Evolutionary conservation across 179 eudicot genomes (phyloP), one percentile per base, ranked within the genome.

Genomic region (Silene coronaria): DNA sequence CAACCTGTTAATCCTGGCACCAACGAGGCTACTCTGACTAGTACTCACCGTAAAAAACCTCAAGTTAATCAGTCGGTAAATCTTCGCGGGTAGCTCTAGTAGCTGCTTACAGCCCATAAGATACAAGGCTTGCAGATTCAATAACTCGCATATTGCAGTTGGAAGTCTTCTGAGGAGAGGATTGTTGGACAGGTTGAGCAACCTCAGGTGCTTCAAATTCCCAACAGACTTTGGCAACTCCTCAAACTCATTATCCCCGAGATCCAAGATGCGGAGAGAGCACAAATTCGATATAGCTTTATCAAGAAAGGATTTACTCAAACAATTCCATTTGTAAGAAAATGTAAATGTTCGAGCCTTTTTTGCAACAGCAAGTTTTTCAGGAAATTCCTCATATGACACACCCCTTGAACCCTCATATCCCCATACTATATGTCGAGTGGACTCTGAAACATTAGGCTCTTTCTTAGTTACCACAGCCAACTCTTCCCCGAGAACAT

Each of bases 401-500:
- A 75, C 9, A 36, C 71, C n/a, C n/a, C n/a, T n/a, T n/a, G n/a
- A n/a, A n/a, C 73, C 26, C 26, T 10, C 32, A 4, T 13, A 8
- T 21, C 36, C 67, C 76, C 77, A 75, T 17, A 70, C 42, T 0
- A 84, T 55, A 30, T 88, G 84, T 11, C 83, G 81, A 3, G 79
- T 30, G 9, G 76, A 67, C 19, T 77, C 74, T 16, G 82, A 69
- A 24, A 78, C 62, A 3, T 8, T 36, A 28, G 64, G 26, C 12
- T 75, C 10, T 11, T 21, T 59, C 24, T 5, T 21, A 17, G 69
- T 28, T 6, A 85, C 68, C 23, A 72, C 70, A 8, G 77, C 55
- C 16, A 64, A 71, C 70, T 82, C 86, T 0, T 77, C 58, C 3
- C 83, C 87, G 2, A 85, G 76, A 9, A 85, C 82, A 21, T 79